A percentile compares a stretch with the other conserved stretches of the same genome.
phyloP scores from a whole-genome alignment of 768 basidiomycete genomes.

The Boletus insuetus region DNA sequence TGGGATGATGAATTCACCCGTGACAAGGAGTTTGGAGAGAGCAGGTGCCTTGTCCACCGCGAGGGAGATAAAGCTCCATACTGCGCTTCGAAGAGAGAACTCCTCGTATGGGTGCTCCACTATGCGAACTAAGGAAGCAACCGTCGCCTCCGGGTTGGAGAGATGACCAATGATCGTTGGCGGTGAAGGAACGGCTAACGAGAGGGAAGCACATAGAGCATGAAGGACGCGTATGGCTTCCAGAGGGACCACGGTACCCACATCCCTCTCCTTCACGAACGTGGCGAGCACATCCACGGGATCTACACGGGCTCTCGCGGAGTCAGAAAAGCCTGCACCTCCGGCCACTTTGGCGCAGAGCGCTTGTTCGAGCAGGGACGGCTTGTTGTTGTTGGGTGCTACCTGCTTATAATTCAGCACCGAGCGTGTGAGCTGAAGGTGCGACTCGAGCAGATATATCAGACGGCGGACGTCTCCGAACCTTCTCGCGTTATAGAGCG shows the following conservation, averaged over 20 bases:
- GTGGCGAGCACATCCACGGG: constrained; percentile 73
- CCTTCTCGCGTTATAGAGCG: constrained; percentile 61
- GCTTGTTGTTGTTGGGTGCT: constrained; percentile 39
- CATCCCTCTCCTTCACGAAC: constrained; percentile 64
- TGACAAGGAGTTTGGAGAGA: constrained; percentile 73
- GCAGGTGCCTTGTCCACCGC: constrained; percentile 88
- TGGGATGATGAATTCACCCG: constrained; percentile 63
- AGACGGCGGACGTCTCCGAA: constrained; percentile 68
- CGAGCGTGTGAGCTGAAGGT: constrained; percentile 58
- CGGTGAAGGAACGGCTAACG: constrained; percentile 55
- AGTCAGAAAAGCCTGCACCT: constrained; percentile 43
- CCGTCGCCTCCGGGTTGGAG: constrained; percentile 70
- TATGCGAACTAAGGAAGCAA: constrained; percentile 65
- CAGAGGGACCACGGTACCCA: constrained; percentile 58
- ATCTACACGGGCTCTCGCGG: constrained; percentile 51
- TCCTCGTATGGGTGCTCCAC: constrained; percentile 81
- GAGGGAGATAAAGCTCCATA: constrained; percentile 82
- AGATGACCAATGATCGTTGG: constrained; percentile 78
- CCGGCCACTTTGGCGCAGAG: constrained; percentile 62
- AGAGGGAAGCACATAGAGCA: constrained; percentile 64
- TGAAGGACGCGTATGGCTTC: constrained; percentile 68
- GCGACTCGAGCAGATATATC: constrained; percentile 64
- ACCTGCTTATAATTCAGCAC: constrained; percentile 65
- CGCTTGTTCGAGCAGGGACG: constrained; percentile 73
- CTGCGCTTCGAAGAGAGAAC: constrained; percentile 61